Percentiles rank a stretch among this genome's conserved stretches.
phyloP scores from a whole-genome alignment of 306 rosid species.

The Glycyrrhiza uralensis region DNA sequence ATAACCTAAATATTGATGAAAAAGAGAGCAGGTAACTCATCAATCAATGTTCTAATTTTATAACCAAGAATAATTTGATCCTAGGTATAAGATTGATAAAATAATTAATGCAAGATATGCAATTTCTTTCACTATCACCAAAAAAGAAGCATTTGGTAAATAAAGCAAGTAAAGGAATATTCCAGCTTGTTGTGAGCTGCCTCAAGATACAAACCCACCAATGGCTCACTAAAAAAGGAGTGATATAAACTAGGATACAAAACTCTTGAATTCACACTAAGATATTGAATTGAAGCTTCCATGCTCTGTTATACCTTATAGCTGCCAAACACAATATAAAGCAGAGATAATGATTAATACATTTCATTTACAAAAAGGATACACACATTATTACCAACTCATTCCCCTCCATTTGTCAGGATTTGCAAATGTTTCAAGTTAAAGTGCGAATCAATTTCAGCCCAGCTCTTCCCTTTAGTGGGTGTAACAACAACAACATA shows the following conservation, averaged over 20 bases:
- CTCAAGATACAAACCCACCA: slow-evolving; percentile 32
- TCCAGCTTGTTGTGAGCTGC: slow-evolving; percentile 43
- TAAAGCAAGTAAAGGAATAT: slow-evolving; percentile 35
- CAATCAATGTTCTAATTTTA: neutral
- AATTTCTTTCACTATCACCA: neutral
- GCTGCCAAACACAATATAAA: slow-evolving; percentile 39
- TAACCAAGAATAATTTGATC: neutral
- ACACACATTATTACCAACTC: slow-evolving; percentile 56
- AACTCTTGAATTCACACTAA: slow-evolving; percentile 30
- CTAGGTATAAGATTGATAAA: neutral
- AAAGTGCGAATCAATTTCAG: slow-evolving; percentile 20
- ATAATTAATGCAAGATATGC: neutral
- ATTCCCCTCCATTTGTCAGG: slow-evolving; percentile 58
- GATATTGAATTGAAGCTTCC: slow-evolving; percentile 36
- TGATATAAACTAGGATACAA: slow-evolving; percentile 20
- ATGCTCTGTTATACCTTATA: slow-evolving; percentile 20
- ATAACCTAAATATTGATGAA: neutral
- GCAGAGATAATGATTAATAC: slow-evolving; percentile 36
- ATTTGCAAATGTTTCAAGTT: slow-evolving; percentile 37
- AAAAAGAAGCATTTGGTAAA: neutral
- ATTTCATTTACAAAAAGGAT: slow-evolving; percentile 22
- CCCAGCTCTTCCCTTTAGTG: slow-evolving; percentile 24
- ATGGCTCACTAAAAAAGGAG: slow-evolving; percentile 5
- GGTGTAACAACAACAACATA: slow-evolving; percentile 17
- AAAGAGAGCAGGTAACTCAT: neutral